Evolutionary conservation across 2,329 filamentous ascomycete genomes (phyloP).

Genomic region (Cryphonectria nitschkei): DNA sequence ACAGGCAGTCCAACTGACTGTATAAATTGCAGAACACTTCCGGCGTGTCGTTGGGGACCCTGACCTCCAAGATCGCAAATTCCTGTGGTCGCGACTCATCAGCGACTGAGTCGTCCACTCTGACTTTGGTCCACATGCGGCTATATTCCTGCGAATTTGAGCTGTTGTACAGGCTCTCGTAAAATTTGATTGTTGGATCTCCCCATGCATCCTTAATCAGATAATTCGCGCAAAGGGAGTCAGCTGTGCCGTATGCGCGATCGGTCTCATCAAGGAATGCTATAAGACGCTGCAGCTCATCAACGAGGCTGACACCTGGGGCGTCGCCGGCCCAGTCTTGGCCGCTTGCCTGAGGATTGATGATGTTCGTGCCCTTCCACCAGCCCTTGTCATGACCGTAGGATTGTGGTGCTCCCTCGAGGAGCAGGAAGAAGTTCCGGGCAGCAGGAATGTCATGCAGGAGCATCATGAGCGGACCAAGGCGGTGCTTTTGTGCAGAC

Average conservation of each 20-base stretch:
- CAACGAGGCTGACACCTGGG: slow-evolving; percentile 37
- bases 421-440: slow-evolving; percentile 56
- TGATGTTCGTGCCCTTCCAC: slow-evolving; percentile 63
- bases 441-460: slow-evolving; percentile 62
- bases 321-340: slow-evolving; percentile 36
- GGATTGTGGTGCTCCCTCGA: slow-evolving; percentile 45
- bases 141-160: slow-evolving; percentile 26
- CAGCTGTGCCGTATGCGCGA: slow-evolving; percentile 61
- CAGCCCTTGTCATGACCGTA: slow-evolving; percentile 63
- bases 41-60: slow-evolving; percentile 77
- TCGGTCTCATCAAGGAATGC: slow-evolving; percentile 66
- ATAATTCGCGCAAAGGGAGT: slow-evolving; percentile 45
- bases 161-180: slow-evolving; percentile 43
- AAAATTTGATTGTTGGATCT: slow-evolving; percentile 49
- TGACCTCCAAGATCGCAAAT: slow-evolving; percentile 33
- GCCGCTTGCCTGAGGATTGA: slow-evolving; percentile 41
- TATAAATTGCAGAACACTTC: slow-evolving; percentile 67
- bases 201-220: slow-evolving; percentile 39
- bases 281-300: slow-evolving; percentile 65
- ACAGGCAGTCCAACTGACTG: slow-evolving; percentile 41
- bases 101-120: slow-evolving; percentile 14
- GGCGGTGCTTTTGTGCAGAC: slow-evolving; percentile 41
- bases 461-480: slow-evolving; percentile 62
- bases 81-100: slow-evolving; percentile 17
- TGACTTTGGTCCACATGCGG: slow-evolving; percentile 25